Base-by-base conservation (phyloP, 805 yeast species). In the Kuraishia piskuri region DNA sequence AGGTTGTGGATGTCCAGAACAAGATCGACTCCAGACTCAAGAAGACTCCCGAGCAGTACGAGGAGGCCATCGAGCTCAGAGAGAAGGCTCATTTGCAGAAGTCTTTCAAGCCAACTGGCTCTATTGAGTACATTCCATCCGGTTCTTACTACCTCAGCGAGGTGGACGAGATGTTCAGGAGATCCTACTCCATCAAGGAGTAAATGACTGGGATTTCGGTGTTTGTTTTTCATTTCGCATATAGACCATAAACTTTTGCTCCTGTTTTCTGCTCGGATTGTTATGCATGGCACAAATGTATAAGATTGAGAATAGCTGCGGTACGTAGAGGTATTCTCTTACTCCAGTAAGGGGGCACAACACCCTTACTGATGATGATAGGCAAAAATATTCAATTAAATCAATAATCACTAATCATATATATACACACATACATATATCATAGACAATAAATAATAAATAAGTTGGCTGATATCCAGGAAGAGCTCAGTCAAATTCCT, bases 21-120 rank as follows among this genome's bases (percentile, higher is more conserved):
- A 82, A 81, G 69, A 79, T 94, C 58, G 79, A 77, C 52, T 72
- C 72, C 59, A 88, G 99, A 78, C 68, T 63, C 56, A 69, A 74
- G 54, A 80, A 79, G 63, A 66, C 91, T 52, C 98, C 99, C 57
- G 78, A 78, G 64, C 83, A 86, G 64, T 94, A 90, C 73, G 88
- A 90, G 69, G 82, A 74, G 25, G 91, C 92, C 50, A 79, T 94
- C 61, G 84, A 74, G 24, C 77, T 88, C 61, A 90, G 99, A 77
- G 99, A 94, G 76, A 78, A 81, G 63, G 88, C 92, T 50, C 97
- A 92, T 68, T 74, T 90, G 69, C 79, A 89, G 71, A 89, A 90
- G 72, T 73, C 76, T 59, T 86, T 80, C 77, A 74, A 76, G 68
- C 99, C 99, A 61, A 68, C 75, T 56, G 98, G 98, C 50, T 74